Evolutionary conservation across 1,284 basidiomycete genomes (phyloP).

Genomic region (Heterobasidion parviporum): DNA sequence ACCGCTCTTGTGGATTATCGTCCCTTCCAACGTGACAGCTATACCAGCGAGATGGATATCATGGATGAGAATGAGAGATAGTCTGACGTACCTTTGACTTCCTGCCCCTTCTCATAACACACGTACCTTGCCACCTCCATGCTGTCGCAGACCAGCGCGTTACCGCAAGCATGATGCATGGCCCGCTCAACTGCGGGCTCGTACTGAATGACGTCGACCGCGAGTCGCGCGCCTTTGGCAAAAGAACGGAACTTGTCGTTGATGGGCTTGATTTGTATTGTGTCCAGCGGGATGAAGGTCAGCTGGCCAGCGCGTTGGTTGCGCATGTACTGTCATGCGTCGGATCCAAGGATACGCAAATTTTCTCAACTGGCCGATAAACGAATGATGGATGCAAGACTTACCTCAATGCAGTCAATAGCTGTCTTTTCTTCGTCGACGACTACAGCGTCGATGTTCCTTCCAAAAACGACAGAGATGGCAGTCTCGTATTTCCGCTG

Average conservation of each 20-base stretch:
- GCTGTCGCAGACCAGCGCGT: conserved; percentile 90
- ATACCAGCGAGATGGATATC: background rate
- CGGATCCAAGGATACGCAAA: background rate
- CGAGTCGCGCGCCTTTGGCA: conserved; percentile 85
- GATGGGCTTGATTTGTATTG: conserved; percentile 88
- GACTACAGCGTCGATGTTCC: conserved; percentile 93
- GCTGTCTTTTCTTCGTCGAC: conserved; percentile 96
- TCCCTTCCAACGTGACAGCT: conserved; percentile 97
- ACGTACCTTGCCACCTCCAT: conserved; percentile 89
- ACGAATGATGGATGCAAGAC: conserved; percentile 6
- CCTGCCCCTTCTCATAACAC: conserved; percentile 90
- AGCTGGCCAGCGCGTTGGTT: conserved; percentile 92
- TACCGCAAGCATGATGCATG: conserved; percentile 95
- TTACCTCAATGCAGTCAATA: conserved; percentile 93
- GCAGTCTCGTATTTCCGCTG: conserved; percentile 90
- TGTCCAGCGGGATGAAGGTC: conserved; percentile 96
- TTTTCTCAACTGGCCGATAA: too few relatives aligned
- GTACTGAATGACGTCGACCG: conserved; percentile 90
- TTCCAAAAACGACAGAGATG: conserved; percentile 90
- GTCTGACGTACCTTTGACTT: conserved; percentile 77
- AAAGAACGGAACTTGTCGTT: conserved; percentile 94
- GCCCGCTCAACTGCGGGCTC: conserved; percentile 85
- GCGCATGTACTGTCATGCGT: conserved; percentile 71
- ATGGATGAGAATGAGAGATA: background rate
- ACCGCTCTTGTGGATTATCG: conserved; percentile 95